Conservation (phyloP, 176 grass and related monocot species). For the Echinochloa phyllopogon region DNA sequence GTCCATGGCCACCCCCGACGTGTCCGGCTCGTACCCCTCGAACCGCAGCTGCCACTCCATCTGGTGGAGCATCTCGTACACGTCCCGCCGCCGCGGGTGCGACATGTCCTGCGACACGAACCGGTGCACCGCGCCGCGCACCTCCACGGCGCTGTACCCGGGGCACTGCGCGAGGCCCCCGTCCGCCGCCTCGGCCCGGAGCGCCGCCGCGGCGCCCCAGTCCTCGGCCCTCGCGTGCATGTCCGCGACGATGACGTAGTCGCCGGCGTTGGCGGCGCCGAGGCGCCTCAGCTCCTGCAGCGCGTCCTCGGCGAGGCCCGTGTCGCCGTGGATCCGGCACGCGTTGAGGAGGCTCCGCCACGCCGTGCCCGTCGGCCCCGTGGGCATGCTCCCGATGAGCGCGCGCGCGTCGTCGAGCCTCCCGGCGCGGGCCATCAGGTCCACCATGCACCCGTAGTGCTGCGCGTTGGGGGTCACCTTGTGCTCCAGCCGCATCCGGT, state of each 20-base stretch:
- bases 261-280: constrained; percentile 49
- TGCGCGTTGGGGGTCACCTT: constrained; percentile 61
- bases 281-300: constrained; percentile 47
- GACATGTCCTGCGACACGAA: constrained; percentile 76
- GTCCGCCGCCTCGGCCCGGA: constrained; percentile 52
- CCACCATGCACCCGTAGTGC: constrained; percentile 87
- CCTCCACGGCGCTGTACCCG: constrained; percentile 77
- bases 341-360: constrained; percentile 81
- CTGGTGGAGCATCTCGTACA: constrained; percentile 82
- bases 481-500: constrained; percentile 77
- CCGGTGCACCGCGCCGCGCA: constrained; percentile 66
- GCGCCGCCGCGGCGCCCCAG: constrained; percentile 42
- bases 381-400: constrained; percentile 69
- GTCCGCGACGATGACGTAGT: constrained; percentile 75
- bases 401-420: constrained; percentile 57
- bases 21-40: constrained; percentile 65
- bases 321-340: constrained; percentile 66
- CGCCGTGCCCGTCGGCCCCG: constrained; percentile 53
- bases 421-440: constrained; percentile 69
- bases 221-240: constrained; percentile 60
- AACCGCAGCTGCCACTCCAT: constrained; percentile 81
- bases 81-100: constrained; percentile 51
- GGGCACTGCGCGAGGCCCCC: constrained; percentile 47
- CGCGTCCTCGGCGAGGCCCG: constrained; percentile 48
- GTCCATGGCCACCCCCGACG: constrained; percentile 60